Conservation (phyloP, 495 filamentous ascomycete genomes). For the Sporormia fimetaria region DNA sequence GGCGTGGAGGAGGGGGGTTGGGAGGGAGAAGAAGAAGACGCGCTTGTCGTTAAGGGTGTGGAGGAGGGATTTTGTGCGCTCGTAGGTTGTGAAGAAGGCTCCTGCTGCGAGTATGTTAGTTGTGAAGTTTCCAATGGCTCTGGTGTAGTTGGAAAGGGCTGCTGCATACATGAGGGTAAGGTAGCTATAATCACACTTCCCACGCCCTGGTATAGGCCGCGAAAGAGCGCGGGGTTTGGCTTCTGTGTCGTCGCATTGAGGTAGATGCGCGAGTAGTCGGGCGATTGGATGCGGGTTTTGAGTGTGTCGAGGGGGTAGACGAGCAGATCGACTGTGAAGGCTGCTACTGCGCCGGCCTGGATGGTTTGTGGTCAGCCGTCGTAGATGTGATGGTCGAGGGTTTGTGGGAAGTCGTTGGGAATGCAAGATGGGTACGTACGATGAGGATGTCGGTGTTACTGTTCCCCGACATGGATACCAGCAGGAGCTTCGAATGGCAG, state of each 20-base stretch:
- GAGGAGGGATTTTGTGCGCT: constrained; percentile 54
- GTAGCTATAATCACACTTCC: constrained; percentile 83
- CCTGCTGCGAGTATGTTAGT: constrained; percentile 46
- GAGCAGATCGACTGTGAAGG: constrained; percentile 35
- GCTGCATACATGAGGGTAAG: constrained; percentile 58
- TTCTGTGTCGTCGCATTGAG: constrained; percentile 42
- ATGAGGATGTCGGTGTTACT: constrained; percentile 22
- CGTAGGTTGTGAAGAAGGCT: constrained; percentile 84
- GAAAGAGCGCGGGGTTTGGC: constrained; percentile 48
- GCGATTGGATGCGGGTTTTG: constrained; percentile 59
- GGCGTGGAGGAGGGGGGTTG: constrained; percentile 54
- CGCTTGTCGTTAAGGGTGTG: constrained; percentile 37
- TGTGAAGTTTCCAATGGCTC: background rate
- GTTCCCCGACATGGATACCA: constrained; percentile 15
- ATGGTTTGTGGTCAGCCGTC: background rate
- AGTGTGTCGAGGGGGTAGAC: constrained; percentile 37
- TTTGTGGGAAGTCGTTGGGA: background rate
- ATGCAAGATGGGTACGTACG: constrained; percentile 1
- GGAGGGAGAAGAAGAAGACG: constrained; percentile 36
- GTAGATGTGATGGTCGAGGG: background rate
- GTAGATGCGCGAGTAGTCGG: constrained; percentile 55
- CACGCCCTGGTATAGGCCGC: constrained; percentile 77
- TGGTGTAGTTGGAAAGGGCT: background rate
- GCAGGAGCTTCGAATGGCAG: background rate
- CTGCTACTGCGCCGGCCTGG: constrained; percentile 36